A percentile compares a stretch with the other conserved stretches of the same genome.
Conservation (phyloP, 2,329 filamentous ascomycete species). For the Knoxdaviesia proteae region DNA sequence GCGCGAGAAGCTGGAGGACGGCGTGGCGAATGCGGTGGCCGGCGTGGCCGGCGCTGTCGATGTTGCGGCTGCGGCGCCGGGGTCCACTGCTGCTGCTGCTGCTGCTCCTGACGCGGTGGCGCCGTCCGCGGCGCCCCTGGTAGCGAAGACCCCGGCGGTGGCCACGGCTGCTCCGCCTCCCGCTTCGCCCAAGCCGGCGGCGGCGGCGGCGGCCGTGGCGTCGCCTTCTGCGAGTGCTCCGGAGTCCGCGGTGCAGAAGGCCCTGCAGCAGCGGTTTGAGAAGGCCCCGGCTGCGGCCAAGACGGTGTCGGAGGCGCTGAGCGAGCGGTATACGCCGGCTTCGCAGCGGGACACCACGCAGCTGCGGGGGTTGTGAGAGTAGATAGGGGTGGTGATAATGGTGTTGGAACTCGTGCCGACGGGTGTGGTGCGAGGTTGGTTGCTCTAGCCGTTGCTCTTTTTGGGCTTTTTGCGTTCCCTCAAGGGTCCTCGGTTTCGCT, state of each 20-base stretch:
- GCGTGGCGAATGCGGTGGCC: neutral
- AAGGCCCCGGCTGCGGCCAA: slow-evolving; percentile 16
- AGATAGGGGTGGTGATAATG: too few relatives aligned
- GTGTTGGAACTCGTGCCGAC: too few relatives aligned
- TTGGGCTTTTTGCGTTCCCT: too few relatives aligned
- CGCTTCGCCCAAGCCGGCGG: slow-evolving; percentile 16
- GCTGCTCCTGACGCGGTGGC: neutral
- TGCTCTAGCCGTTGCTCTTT: too few relatives aligned
- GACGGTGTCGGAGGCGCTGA: slow-evolving; percentile 30
- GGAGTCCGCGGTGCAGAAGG: slow-evolving; percentile 23
- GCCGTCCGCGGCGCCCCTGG: neutral
- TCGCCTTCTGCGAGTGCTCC: slow-evolving; percentile 1
- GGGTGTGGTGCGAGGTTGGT: too few relatives aligned
- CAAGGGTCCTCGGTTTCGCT: too few relatives aligned
- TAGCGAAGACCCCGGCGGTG: slow-evolving; percentile 10
- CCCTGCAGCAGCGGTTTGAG: slow-evolving; percentile 29
- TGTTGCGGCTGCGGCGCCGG: too few relatives aligned
- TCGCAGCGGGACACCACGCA: slow-evolving; percentile 22
- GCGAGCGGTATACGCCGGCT: slow-evolving; percentile 31
- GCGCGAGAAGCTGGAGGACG: slow-evolving; percentile 33
- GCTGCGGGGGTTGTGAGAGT: slow-evolving; percentile 13
- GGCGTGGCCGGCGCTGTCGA: too few relatives aligned
- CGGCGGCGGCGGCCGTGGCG: slow-evolving; percentile 9
- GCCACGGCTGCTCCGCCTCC: slow-evolving; percentile 15
- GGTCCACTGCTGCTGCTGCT: too few relatives aligned